Base-by-base conservation (phyloP, 352 stramenopile species). In the Pythium coloratum region DNA sequence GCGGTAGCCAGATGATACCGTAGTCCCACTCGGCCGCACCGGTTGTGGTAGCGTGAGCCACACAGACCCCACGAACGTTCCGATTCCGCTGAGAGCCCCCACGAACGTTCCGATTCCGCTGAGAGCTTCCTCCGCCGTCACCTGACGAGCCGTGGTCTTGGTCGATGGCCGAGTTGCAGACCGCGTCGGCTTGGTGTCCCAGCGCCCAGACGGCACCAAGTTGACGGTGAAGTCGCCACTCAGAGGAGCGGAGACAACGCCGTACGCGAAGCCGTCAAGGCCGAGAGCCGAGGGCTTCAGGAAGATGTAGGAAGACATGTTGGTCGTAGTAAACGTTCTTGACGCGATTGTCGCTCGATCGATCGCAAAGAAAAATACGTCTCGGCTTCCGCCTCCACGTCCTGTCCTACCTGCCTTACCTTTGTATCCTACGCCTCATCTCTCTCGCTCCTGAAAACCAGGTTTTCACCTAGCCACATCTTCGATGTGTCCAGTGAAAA, bases 391-490 rank as follows among this genome's bases (percentile, higher is more conserved):
- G n/a, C 42, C 42, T 50, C n/a, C 42, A 50, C 8, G 6, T 50
- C 42, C n/a, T 28, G 42, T 50, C 42, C 42, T 50, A 50, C 42
- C n/a, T 20, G 3, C 42, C 42, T 50, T 3, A 9, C 42, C 42
- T 24, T 50, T 50, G 42, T 50, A 16, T 50, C 42, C 42, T 50
- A 28, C 42, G 42, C 42, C 42, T 26, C 42, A 2, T 50, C 5
- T 50, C 42, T 50, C 42, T 50, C 42, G 42, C 42, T 50, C 42
- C 42, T 50, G n/a, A 50, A 28, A 50, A 50, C 42, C 42, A 50
- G 42, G 26, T 50, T 50, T 50, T 26, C 36, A 50, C 42, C 42
- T 50, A 50, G 3, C 42, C 42, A 26, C 42, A 50, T 50, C 42
- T 50, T 50, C 42, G n/a, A 50, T 50, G 16, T 28, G 16, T 50